phyloP scores from a whole-genome alignment of 2,329 filamentous ascomycete species.

The Monosporascus ibericus region DNA sequence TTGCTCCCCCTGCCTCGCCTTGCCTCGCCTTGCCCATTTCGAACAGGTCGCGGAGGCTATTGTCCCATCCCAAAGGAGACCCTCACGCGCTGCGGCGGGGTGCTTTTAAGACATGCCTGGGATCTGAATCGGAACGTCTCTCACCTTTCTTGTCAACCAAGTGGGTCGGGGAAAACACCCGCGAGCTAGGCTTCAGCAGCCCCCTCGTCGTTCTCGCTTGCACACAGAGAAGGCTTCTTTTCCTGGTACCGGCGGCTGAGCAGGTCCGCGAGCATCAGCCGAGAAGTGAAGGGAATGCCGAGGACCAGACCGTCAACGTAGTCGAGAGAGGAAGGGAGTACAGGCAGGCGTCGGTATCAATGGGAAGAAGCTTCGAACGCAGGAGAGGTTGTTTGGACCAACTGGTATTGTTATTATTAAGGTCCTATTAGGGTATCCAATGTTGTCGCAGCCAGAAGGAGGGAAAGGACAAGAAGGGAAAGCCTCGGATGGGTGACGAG shows the following conservation, averaged over 20 bases:
- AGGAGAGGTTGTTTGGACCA: background rate
- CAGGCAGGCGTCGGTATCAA: no score
- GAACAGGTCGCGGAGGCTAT: background rate
- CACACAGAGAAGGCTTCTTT: no score
- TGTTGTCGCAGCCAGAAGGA: background rate
- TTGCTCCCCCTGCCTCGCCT: background rate
- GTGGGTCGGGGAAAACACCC: background rate
- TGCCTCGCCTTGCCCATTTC: background rate
- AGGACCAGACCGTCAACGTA: background rate
- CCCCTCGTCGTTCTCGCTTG: background rate
- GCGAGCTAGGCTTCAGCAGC: background rate
- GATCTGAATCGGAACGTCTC: background rate
- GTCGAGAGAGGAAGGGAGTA: no score
- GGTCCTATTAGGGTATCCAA: background rate
- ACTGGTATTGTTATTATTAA: background rate
- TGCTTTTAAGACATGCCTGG: background rate
- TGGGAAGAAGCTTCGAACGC: background rate
- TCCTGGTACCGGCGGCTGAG: background rate
- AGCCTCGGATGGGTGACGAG: background rate
- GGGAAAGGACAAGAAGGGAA: background rate
- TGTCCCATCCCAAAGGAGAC: background rate
- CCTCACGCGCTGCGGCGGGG: background rate
- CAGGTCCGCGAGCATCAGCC: background rate
- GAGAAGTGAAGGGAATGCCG: background rate
- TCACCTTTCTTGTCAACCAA: background rate